Base-by-base conservation (phyloP, 495 filamentous ascomycete genomes). In the Barbatosphaeria neglecta region DNA sequence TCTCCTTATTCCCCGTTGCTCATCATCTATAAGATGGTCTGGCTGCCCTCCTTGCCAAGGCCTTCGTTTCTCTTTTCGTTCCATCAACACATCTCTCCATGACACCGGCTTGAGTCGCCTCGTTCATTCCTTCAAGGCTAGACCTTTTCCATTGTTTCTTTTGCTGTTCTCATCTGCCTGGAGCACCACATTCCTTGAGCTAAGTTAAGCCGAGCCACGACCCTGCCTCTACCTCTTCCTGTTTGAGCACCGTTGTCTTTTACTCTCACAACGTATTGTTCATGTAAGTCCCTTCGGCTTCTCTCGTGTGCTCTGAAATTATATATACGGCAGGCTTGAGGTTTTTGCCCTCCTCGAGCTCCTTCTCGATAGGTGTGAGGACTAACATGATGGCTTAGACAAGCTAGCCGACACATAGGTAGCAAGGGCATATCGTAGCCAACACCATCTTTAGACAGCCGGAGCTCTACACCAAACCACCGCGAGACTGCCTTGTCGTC, bases 101-200 rank as follows among this genome's bases (percentile, higher is more conserved):
- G 23, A 45, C 40, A 25, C 43, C 16, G 44, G 44, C 45, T 50
- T 48, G 50, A 59, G 56, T 56, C 50, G 57, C 49, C 63, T 62
- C 53, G 40, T 65, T 54, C 61, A 54, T 50, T 58, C 54, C 45
- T 52, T 56, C 47, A 57, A 59, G 66, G 62, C 59, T 54, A 62
- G 56, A 16, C 61, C 60, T 60, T n/a, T 47, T 50, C 48, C 48
- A 50, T 57, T 53, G 47, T 35, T 54, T 37, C 27, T 61, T 53
- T n/a, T 58, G 44, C 57, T 53, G 50, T 44, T 43, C 37, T 44
- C 51, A 55, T 46, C 55, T 53, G 64, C 66, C 66, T 61, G 64
- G 66, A 57, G 66, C 64, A 67, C 50, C 49, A 58, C 58, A 50
- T 51, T 55, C 60, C 55, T 51, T 66, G n/a, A n/a, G n/a, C n/a